Conservation (phyloP, 1,284 basidiomycete genomes). For the Malassezia caprae region DNA sequence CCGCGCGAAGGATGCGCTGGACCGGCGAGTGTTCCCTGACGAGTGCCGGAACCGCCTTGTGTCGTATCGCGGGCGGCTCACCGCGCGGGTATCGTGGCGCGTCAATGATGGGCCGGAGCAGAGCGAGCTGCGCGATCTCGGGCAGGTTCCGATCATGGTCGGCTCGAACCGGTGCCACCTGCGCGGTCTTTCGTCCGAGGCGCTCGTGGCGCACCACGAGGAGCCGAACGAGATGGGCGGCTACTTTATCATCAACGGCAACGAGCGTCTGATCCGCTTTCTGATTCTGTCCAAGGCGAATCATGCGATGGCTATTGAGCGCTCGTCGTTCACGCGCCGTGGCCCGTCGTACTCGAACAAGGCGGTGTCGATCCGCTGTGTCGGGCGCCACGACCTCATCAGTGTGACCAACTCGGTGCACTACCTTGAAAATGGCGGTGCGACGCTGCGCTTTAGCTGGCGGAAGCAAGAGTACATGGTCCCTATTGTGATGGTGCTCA, state of each 20-base stretch:
- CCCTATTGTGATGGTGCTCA: slow-evolving; percentile 91
- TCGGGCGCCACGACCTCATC: slow-evolving; percentile 52
- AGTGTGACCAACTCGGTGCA: slow-evolving; percentile 79
- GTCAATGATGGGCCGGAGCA: slow-evolving; percentile 65
- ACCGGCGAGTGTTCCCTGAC: slow-evolving; percentile 69
- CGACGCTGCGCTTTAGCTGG: slow-evolving; percentile 92
- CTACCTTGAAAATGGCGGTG: slow-evolving; percentile 89
- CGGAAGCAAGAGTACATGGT: slow-evolving; percentile 98
- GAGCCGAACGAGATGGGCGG: slow-evolving; percentile 98
- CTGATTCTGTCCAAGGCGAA: slow-evolving; percentile 82
- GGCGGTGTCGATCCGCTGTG: slow-evolving; percentile 89
- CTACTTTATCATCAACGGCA: slow-evolving; percentile 97
- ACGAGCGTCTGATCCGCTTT: slow-evolving; percentile 95
- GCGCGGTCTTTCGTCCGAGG: slow-evolving; percentile 68
- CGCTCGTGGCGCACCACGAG: slow-evolving; percentile 81
- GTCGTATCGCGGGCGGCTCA: slow-evolving; percentile 84
- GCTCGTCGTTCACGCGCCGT: slow-evolving; percentile 77
- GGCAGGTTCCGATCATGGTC: slow-evolving; percentile 90
- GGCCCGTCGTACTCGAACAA: slow-evolving; percentile 89
- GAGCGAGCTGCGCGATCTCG: slow-evolving; percentile 74
- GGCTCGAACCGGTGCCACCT: slow-evolving; percentile 93
- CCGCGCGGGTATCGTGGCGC: slow-evolving; percentile 78
- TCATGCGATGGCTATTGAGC: slow-evolving; percentile 74
- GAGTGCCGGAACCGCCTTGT: slow-evolving; percentile 67
- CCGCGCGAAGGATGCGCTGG: slow-evolving; percentile 63